Conservation (phyloP, 169 alveolate species). For the Plasmodium adleri region DNA sequence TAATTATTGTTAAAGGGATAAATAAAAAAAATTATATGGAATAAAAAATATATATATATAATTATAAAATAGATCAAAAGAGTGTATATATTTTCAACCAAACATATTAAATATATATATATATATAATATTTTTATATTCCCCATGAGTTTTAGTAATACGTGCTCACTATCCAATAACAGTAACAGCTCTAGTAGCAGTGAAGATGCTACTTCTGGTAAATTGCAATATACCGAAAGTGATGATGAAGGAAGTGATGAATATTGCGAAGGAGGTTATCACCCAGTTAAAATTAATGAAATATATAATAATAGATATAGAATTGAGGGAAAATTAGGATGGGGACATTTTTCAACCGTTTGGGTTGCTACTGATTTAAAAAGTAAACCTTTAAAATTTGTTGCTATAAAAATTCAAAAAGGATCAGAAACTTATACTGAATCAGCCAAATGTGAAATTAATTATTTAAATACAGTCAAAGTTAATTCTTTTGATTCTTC, state of each 20-base stretch:
- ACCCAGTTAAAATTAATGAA: conserved; percentile 96
- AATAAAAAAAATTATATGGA: too few species aligned
- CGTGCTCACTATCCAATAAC: conserved; percentile 43
- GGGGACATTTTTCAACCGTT: conserved; percentile 99
- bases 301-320: conserved; percentile 94
- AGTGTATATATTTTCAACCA: too few species aligned
- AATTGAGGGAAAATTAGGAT: conserved; percentile 97
- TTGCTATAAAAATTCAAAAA: conserved; percentile 98
- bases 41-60: too few species aligned
- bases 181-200: conserved; percentile 46
- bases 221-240: conserved; percentile 70
- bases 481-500: conserved; percentile 81
- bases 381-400: conserved; percentile 91
- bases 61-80: too few species aligned
- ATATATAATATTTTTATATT: neutral
- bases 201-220: conserved; percentile 71
- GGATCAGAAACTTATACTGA: conserved; percentile 97
- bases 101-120: conserved; percentile 9
- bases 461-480: conserved; percentile 92
- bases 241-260: conserved; percentile 76
- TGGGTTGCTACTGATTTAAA: conserved; percentile 97
- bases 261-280: conserved; percentile 92
- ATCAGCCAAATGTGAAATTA: conserved; percentile 99
- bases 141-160: conserved; percentile 52
- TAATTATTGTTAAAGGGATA: too few species aligned